Base-by-base conservation (phyloP, 805 yeast species). In the Candida lessepsii region DNA sequence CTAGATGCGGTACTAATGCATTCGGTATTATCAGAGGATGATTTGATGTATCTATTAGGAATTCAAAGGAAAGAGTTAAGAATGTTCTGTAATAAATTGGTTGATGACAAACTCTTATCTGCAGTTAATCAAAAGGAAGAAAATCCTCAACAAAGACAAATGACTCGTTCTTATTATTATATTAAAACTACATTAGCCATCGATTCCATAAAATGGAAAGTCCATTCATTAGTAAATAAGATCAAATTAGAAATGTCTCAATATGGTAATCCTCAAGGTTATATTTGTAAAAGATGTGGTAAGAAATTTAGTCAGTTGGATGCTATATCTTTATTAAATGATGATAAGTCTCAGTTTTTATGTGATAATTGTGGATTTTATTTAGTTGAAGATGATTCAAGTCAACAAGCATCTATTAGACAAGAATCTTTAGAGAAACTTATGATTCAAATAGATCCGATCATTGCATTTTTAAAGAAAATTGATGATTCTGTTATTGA, bases 161-260 rank as follows among this genome's bases (percentile, higher is more conserved):
- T 81, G 34, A 76, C 82, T 18, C 75, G 90, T 52, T 84, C 91
- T 2, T 88, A 88, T 53, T 93, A 83, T 64, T 93, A 78, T 60
- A 82, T 91, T 40, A 96, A 88, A 56, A 80, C 78, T 57, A 87
- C 96, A 2, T 96, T 89, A 60, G 95, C 98, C 0, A 86, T 93
- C 29, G 99, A 93, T 64, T 80, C 96, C 3, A 80, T 93, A 57
- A 93, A 93, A 63, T 93, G 98, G 98, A 89, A 90, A 56, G 86
- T 91, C 44, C 96, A 91, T 59, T 78, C 86, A 34, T 75, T 93
- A 19, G 97, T 87, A 10, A 83, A 82, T 50, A 60, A 73, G 40
- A 71, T 90, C 41, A 87, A 87, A 56, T 86, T 84, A 47, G 95
- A 89, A 53, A 76, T 91, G 65, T 81, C 87, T 37, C 85, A 81